These are phyloP conservation scores for Aspergillus pseudoglaucus DNA, from an alignment of 2,329 filamentous ascomycete genomes.

Conservation along the genomic window DNA sequence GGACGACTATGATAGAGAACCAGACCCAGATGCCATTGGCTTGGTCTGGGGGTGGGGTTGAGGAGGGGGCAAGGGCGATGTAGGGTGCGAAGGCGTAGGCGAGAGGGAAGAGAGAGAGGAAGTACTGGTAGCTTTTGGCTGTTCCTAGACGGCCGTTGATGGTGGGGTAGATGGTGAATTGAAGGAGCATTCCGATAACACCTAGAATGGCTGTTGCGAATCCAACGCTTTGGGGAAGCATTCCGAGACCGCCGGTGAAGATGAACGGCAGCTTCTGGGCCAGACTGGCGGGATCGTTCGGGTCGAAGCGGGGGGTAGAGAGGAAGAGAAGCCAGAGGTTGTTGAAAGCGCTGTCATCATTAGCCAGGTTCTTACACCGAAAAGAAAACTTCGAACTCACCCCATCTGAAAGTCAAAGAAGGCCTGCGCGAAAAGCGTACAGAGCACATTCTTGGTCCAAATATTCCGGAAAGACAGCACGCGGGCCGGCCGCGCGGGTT, in stretches of 20 bases:
- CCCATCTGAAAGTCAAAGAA: conserved; percentile 67
- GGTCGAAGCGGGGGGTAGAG: conserved; percentile 58
- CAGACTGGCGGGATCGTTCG: conserved; percentile 33
- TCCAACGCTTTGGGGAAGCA: conserved; percentile 64
- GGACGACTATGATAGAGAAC: conserved; percentile 57
- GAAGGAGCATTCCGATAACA: conserved; percentile 64
- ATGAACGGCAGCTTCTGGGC: conserved; percentile 45
- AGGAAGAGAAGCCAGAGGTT: conserved; percentile 72
- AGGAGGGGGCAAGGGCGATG: conserved; percentile 60
- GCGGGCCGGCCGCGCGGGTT: conserved; percentile 31
- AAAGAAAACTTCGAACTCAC: conserved; percentile 8
- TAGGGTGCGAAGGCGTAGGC: conserved; percentile 67
- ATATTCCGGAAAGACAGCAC: conserved; percentile 45
- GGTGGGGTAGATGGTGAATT: conserved; percentile 63
- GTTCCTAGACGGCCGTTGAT: conserved; percentile 63
- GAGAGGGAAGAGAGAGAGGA: conserved; percentile 63
- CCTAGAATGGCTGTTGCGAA: conserved; percentile 70
- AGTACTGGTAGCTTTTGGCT: conserved; percentile 60
- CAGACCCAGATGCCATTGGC: conserved; percentile 49
- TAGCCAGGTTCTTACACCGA: neutral
- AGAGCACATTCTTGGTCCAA: conserved; percentile 51
- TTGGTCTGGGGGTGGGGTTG: conserved; percentile 35
- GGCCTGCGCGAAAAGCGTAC: conserved; percentile 56
- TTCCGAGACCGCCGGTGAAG: conserved; percentile 66
- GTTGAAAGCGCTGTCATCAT: conserved; percentile 57